Conservation (phyloP, 2,329 filamentous ascomycete genomes). For the Bipolaris sorokiniana region DNA sequence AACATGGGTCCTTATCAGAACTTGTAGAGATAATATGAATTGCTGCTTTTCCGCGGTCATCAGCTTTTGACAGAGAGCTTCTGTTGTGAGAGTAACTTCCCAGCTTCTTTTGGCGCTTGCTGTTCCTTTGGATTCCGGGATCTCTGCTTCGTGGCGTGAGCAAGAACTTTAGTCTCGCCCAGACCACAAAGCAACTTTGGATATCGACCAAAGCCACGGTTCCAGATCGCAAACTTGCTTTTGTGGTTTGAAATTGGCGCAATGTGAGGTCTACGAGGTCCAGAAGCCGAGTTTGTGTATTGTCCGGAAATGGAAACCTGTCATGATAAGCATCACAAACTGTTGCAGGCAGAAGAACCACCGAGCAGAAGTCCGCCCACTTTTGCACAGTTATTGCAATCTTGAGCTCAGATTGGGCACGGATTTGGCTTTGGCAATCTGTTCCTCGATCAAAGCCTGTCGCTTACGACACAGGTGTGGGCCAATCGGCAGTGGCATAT, state of each 20-base stretch:
- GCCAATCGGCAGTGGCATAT: slow-evolving; percentile 27
- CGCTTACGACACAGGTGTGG: slow-evolving; percentile 11
- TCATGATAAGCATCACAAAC: slow-evolving; percentile 5
- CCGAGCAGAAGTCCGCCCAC: not conserved
- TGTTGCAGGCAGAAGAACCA: not conserved
- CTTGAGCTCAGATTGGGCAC: not conserved
- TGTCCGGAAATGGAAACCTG: slow-evolving; percentile 9
- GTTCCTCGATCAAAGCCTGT: slow-evolving; percentile 10
- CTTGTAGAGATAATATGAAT: slow-evolving; percentile 33
- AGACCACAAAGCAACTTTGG: not conserved
- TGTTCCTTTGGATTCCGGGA: slow-evolving; percentile 5
- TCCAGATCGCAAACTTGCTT: slow-evolving; percentile 1
- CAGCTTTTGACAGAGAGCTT: slow-evolving; percentile 27
- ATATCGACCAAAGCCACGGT: not conserved
- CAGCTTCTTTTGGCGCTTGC: not conserved
- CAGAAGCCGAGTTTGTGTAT: not conserved
- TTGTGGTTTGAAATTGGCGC: slow-evolving; percentile 2
- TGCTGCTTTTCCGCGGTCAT: slow-evolving; percentile 44
- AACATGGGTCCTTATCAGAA: slow-evolving; percentile 40
- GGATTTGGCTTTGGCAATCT: slow-evolving; percentile 9
- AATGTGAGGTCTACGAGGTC: not conserved
- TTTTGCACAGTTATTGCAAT: not conserved
- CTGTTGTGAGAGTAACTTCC: slow-evolving; percentile 23
- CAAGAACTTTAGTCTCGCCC: slow-evolving; percentile 3
- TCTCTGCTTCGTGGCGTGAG: slow-evolving; percentile 12